Conservation (phyloP, 208 protist genomes). For the Acanthamoeba castellanii region DNA sequence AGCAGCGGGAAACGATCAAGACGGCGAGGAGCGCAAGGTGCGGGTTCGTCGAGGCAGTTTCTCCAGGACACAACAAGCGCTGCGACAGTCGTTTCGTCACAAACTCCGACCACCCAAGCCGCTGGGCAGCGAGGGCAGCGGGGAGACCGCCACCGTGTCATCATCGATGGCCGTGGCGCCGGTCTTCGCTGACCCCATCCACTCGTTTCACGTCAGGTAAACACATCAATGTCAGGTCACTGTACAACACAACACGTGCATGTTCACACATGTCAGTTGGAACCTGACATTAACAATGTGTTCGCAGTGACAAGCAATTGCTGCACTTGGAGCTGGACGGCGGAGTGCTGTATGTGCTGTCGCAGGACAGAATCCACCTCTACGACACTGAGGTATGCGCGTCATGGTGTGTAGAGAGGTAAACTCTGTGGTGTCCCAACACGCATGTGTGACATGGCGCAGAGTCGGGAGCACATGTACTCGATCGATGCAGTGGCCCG, state of each 20-base stretch:
- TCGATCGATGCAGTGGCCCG: constrained; percentile 5
- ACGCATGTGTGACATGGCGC: neutral
- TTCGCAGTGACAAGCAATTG: constrained; percentile 14
- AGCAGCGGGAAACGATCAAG: neutral
- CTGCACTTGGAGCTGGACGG: neutral
- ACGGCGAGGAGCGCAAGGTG: neutral
- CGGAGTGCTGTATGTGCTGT: constrained; percentile 5
- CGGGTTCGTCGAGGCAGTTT: neutral
- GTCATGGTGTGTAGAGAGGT: neutral
- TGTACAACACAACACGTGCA: neutral
- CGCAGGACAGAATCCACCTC: constrained; percentile 22
- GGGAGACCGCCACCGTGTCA: neutral
- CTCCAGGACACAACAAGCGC: neutral
- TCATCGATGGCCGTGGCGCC: neutral
- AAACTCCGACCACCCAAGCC: neutral
- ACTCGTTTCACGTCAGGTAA: constrained; percentile 24
- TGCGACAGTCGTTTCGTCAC: neutral
- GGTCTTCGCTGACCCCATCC: neutral
- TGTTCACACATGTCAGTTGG: neutral
- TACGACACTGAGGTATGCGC: neutral
- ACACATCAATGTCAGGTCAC: neutral
- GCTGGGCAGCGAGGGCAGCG: neutral
- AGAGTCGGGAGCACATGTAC: constrained; percentile 25
- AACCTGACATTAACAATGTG: no score
- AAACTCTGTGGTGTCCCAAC: neutral